These are phyloP conservation scores for Blastobotrys peoriensis DNA, from an alignment of 805 yeast species.

Conservation along the genomic window DNA sequence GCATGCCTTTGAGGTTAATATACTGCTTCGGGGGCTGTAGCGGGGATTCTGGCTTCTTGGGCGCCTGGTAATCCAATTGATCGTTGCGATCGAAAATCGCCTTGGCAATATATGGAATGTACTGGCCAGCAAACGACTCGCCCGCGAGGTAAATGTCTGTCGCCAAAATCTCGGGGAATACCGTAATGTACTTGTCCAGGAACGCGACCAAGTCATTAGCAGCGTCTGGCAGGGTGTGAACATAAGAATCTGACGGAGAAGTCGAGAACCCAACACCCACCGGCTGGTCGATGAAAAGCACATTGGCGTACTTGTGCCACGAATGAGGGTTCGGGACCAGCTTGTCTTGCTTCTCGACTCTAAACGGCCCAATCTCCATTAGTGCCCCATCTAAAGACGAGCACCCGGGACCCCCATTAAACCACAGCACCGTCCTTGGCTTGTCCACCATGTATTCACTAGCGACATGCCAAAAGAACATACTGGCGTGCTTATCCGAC, in stretches of 20 bases:
- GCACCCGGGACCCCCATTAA: conserved; percentile 98
- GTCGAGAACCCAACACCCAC: conserved; percentile 87
- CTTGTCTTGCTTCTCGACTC: conserved; percentile 43
- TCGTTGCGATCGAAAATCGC: conserved; percentile 47
- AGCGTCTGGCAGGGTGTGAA: conserved; percentile 38
- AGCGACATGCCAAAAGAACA: conserved; percentile 74
- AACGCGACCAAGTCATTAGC: conserved; percentile 59
- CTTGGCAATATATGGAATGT: conserved; percentile 80
- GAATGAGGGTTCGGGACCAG: conserved; percentile 61
- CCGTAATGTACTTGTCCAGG: conserved; percentile 54
- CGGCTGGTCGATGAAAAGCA: conserved; percentile 91
- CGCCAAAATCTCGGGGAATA: conserved; percentile 64
- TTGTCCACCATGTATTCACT: conserved; percentile 27
- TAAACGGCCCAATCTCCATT: conserved; percentile 85
- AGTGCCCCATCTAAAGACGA: conserved; percentile 97
- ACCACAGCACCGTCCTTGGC: conserved; percentile 56
- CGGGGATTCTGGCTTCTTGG: conserved; percentile 5
- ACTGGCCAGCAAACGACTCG: conserved; percentile 96
- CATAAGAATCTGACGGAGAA: conserved; percentile 41
- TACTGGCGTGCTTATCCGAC: conserved; percentile 44
- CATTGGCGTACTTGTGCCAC: conserved; percentile 75
- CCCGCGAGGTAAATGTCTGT: conserved; percentile 80
- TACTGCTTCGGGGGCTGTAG: not conserved
- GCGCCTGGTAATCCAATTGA: conserved; percentile 14
- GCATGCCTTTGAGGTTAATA: conserved; percentile 52